phyloP scores from a whole-genome alignment of 2,329 filamentous ascomycete species.

The Colletotrichum limetticola region DNA sequence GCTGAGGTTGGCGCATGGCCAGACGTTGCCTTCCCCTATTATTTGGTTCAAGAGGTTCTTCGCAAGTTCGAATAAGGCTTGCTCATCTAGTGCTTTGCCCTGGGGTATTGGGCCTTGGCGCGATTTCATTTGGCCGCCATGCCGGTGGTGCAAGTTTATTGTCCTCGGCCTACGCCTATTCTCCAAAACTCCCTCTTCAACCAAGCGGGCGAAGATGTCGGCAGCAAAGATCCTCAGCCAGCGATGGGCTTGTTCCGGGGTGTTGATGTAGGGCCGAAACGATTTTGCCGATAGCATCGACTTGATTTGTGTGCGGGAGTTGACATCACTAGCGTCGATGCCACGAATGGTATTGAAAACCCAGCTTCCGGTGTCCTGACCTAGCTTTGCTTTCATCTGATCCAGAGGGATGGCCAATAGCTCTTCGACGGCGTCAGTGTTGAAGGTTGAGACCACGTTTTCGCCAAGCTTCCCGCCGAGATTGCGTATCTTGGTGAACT shows the following conservation, averaged over 20 bases:
- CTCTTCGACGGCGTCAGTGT: slow-evolving; percentile 82
- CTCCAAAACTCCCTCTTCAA: slow-evolving; percentile 91
- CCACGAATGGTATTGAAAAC: slow-evolving; percentile 87
- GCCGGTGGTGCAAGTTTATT: slow-evolving; percentile 85
- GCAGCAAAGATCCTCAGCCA: slow-evolving; percentile 94
- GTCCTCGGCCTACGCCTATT: slow-evolving; percentile 88
- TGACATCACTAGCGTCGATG: slow-evolving; percentile 88
- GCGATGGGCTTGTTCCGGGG: slow-evolving; percentile 78
- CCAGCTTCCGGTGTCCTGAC: slow-evolving; percentile 88
- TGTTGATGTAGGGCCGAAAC: slow-evolving; percentile 86
- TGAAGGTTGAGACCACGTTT: slow-evolving; percentile 82
- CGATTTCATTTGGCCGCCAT: slow-evolving; percentile 78
- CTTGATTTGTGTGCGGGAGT: slow-evolving; percentile 91
- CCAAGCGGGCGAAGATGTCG: slow-evolving; percentile 88
- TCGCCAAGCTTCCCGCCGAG: slow-evolving; percentile 96
- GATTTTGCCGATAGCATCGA: slow-evolving; percentile 98
- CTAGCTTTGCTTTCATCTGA: slow-evolving; percentile 80
- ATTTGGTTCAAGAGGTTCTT: slow-evolving; percentile 83
- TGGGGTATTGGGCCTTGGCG: slow-evolving; percentile 81
- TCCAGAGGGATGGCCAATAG: slow-evolving; percentile 78
- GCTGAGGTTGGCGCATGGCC: slow-evolving; percentile 93
- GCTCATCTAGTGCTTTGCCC: slow-evolving; percentile 78
- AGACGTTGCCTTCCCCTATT: slow-evolving; percentile 79
- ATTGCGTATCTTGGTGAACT: slow-evolving; percentile 94
- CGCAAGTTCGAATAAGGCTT: slow-evolving; percentile 77